phyloP scores from a whole-genome alignment of 495 filamentous ascomycete species.

The Lophium mytilinum region DNA sequence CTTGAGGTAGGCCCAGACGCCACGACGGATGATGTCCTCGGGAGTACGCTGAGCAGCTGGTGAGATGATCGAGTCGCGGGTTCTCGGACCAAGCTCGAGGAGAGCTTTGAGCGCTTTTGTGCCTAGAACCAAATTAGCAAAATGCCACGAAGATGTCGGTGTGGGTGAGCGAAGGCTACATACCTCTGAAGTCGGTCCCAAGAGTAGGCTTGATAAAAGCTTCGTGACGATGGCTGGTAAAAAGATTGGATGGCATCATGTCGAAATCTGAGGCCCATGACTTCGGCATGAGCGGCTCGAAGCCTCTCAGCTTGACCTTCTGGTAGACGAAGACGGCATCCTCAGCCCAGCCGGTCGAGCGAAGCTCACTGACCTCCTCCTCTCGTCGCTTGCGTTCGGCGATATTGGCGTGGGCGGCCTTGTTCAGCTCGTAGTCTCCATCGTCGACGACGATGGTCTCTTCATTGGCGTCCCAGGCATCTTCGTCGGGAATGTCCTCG shows the following conservation, averaged over 20 bases:
- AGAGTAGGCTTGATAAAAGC: constrained; percentile 40
- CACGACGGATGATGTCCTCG: constrained; percentile 12
- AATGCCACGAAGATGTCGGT: too few species aligned
- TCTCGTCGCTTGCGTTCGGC: constrained; percentile 22
- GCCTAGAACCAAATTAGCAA: constrained; percentile 7
- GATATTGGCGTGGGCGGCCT: constrained; percentile 24
- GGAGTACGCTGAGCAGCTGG: constrained; percentile 12
- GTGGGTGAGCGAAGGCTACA: neutral
- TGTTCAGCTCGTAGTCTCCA: constrained; percentile 12
- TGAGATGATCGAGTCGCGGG: constrained; percentile 23
- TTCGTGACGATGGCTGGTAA: constrained; percentile 35
- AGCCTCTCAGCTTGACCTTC: constrained; percentile 49
- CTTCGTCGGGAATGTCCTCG: constrained; percentile 1
- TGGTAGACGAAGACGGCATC: constrained; percentile 50
- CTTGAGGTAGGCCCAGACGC: constrained; percentile 24
- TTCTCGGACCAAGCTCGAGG: constrained; percentile 25
- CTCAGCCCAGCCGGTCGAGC: constrained; percentile 35
- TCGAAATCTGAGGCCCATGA: constrained; percentile 54
- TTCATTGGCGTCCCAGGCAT: constrained; percentile 20
- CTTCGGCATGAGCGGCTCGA: constrained; percentile 48
- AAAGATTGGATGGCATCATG: constrained; percentile 51
- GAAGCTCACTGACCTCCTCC: constrained; percentile 22
- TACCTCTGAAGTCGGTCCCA: constrained; percentile 15
- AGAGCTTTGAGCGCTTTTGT: constrained; percentile 25
- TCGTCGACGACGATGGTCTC: constrained; percentile 28